Conservation (phyloP, 2,329 filamentous ascomycete genomes). For the Alternaria sp. region DNA sequence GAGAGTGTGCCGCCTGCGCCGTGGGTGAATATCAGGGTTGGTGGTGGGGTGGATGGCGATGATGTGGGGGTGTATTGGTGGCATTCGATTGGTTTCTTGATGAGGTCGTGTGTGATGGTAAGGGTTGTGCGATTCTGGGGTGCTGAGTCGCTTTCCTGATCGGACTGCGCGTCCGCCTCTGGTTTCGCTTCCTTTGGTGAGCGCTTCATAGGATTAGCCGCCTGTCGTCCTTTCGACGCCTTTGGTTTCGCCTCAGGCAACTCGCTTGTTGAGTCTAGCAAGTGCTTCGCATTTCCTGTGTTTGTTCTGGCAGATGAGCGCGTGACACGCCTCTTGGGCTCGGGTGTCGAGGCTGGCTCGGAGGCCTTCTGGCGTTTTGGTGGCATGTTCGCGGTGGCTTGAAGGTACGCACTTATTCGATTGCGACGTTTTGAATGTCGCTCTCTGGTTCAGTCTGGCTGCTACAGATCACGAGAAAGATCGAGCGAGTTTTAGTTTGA, state of each 20-base stretch:
- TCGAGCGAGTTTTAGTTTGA: not conserved
- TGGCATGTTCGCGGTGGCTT: not conserved
- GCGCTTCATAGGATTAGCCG: accelerated
- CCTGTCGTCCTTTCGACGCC: not conserved
- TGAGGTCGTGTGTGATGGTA: constrained; percentile 16
- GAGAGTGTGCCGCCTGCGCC: constrained; percentile 53
- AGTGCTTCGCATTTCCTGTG: not conserved
- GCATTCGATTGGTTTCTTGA: constrained; percentile 32
- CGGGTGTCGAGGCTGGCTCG: not conserved
- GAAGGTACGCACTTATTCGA: not conserved
- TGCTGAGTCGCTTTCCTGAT: not conserved
- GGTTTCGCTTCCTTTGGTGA: not conserved
- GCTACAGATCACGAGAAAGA: not conserved
- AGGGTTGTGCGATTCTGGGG: not conserved
- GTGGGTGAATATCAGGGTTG: constrained; percentile 52
- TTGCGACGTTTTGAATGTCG: not conserved
- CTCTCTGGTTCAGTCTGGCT: too few species aligned
- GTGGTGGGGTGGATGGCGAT: not conserved
- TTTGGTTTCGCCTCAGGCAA: not conserved
- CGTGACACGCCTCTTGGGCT: constrained; percentile 12
- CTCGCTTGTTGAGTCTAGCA: not conserved
- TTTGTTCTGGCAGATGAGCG: constrained; percentile 11
- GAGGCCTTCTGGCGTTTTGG: constrained; percentile 10
- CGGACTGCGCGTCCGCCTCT: not conserved
- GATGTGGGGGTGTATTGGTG: constrained; percentile 17